phyloP scores from a whole-genome alignment of 225 moss, liverwort and hornwort genomes.

The Marchantia polymorpha region DNA sequence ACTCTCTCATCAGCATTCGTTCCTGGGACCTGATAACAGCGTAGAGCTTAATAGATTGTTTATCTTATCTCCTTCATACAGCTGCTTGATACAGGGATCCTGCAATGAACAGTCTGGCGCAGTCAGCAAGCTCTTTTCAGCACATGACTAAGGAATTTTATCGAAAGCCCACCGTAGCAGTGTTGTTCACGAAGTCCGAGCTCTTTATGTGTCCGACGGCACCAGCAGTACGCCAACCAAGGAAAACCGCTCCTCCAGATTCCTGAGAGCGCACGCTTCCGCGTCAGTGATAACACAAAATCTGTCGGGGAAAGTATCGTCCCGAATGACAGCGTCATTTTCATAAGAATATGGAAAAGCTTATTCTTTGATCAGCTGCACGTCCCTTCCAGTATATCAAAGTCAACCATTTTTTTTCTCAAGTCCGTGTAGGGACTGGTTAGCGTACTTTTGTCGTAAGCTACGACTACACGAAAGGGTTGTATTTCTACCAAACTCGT shows the following conservation, averaged over 20 bases:
- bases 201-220: conserved; percentile 60
- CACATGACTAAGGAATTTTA: too few species aligned
- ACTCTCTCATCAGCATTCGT: too few species aligned
- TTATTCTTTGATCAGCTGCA: not conserved
- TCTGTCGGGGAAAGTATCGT: not conserved
- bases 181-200: conserved; percentile 64
- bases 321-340: not conserved
- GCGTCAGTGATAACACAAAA: not conserved
- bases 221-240: conserved; percentile 64
- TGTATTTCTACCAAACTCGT: too few species aligned
- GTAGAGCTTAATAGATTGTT: too few species aligned
- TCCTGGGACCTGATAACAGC: too few species aligned
- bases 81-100: too few species aligned
- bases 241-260: conserved; percentile 69
- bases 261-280: conserved; percentile 30
- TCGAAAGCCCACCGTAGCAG: conserved; percentile 41
- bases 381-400: not conserved
- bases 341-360: not conserved
- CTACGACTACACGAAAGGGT: too few species aligned
- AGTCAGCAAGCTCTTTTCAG: not conserved
- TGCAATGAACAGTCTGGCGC: too few species aligned
- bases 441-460: too few species aligned
- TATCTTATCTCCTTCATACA: too few species aligned
- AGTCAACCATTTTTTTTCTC: not conserved
- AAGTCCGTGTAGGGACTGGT: too few species aligned